phyloP scores from a whole-genome alignment of 73 alveolate genomes.

The Paramecium bursaria region DNA sequence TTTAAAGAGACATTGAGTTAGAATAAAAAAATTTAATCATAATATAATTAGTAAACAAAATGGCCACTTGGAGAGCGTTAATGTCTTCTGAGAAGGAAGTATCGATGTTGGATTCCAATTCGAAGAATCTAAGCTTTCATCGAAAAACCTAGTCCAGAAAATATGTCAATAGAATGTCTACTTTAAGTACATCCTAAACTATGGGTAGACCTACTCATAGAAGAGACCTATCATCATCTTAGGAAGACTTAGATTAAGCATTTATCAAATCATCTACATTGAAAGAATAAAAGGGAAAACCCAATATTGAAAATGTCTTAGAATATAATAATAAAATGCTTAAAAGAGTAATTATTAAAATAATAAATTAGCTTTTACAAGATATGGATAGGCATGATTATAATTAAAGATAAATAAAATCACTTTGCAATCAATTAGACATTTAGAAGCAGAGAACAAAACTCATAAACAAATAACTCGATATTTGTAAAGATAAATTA shows the following conservation, averaged over 20 bases:
- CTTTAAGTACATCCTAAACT: not conserved
- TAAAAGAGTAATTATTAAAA: too few species aligned
- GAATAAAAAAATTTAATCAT: not conserved
- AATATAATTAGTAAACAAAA: not conserved
- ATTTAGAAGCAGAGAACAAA: too few species aligned
- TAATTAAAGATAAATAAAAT: too few species aligned
- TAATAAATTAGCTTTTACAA: too few species aligned
- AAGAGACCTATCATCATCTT: slow-evolving; percentile 26
- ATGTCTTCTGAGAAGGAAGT: slow-evolving; percentile 10
- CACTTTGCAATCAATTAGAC: too few species aligned
- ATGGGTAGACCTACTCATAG: not conserved
- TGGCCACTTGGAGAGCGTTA: slow-evolving; percentile 49
- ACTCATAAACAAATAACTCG: too few species aligned
- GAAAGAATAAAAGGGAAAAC: too few species aligned
- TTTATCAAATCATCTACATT: slow-evolving; percentile 26
- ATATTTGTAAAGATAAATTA: too few species aligned
- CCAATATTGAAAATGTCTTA: too few species aligned
- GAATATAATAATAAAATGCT: too few species aligned
- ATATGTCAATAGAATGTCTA: not conserved
- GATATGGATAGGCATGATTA: too few species aligned
- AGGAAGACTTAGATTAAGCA: slow-evolving; percentile 5
- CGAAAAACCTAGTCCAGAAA: not conserved
- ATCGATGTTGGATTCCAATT: not conserved
- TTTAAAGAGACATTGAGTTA: slow-evolving; percentile 15
- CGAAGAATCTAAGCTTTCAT: not conserved